Conservation (phyloP, 129 eudicot genomes). For the Tagetes patula region DNA sequence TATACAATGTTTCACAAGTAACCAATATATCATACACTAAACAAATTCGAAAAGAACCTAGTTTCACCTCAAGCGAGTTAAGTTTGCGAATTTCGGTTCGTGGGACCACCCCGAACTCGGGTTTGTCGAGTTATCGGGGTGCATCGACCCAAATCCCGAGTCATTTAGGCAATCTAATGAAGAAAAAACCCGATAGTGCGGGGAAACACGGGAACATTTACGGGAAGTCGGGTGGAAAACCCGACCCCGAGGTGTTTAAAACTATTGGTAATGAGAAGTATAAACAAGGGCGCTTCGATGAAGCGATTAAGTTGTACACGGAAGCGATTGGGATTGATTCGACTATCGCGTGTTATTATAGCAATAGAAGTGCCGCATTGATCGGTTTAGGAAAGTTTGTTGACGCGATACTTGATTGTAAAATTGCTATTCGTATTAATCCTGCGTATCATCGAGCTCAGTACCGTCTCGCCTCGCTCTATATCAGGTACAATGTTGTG, state of each 20-base stretch:
- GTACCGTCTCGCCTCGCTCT: conserved; percentile 64
- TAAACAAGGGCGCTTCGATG: conserved; percentile 65
- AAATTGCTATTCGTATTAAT: conserved; percentile 62
- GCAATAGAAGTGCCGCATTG: conserved; percentile 85
- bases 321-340: conserved; percentile 70
- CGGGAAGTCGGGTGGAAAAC: conserved; percentile 25
- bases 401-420: conserved; percentile 71
- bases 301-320: conserved; percentile 61
- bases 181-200: conserved; percentile 28
- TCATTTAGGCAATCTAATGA: conserved; percentile 60
- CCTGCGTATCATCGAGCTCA: conserved; percentile 78
- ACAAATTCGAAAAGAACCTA: conserved; percentile 45
- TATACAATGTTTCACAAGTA: conserved; percentile 43
- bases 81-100: conserved; percentile 43
- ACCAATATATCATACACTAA: conserved; percentile 40
- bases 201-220: conserved; percentile 36
- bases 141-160: conserved; percentile 55
- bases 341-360: conserved; percentile 51
- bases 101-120: conserved; percentile 34
- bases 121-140: conserved; percentile 46
- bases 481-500: conserved; percentile 43
- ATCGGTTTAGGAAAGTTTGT: conserved; percentile 59
- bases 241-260: conserved; percentile 61
- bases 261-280: conserved; percentile 70
- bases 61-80: conserved; percentile 50